Conservation (phyloP, 2,329 filamentous ascomycete genomes). For the Ceratocystis destructans region DNA sequence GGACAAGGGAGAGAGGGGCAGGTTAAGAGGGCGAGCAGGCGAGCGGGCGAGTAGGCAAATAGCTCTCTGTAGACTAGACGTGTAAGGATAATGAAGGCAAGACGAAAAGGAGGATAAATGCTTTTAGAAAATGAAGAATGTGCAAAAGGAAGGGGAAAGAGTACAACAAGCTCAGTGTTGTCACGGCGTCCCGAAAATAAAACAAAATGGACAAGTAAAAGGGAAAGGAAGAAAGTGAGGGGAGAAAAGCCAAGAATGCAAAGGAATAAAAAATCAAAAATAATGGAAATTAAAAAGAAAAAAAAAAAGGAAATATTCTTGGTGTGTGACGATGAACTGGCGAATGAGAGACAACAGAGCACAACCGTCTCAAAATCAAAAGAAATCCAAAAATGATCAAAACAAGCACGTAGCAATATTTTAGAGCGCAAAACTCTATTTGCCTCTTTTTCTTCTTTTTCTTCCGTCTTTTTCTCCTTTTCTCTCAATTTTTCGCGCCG, state of each 20-base stretch:
- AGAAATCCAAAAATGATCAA: too few species aligned
- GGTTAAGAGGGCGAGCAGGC: not conserved
- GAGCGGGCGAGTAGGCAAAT: not conserved
- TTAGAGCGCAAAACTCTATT: not conserved
- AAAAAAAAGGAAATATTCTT: not conserved
- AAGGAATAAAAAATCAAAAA: not conserved
- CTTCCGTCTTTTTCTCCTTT: not conserved
- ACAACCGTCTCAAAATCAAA: not conserved
- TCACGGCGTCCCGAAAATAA: not conserved
- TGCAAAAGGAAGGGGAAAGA: not conserved
- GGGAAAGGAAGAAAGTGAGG: not conserved
- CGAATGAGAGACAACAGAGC: constrained; percentile 1
- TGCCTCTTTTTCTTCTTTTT: not conserved
- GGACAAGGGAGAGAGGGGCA: not conserved
- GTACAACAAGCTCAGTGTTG: not conserved
- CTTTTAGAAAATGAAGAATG: not conserved
- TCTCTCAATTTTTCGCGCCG: not conserved
- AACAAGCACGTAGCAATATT: too few species aligned
- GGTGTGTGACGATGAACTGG: not conserved
- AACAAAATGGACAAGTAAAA: not conserved
- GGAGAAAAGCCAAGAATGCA: not conserved
- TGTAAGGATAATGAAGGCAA: constrained; percentile 4
- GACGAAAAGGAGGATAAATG: constrained; percentile 2
- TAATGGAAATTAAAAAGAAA: not conserved
- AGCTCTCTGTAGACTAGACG: not conserved